phyloP scores from a whole-genome alignment of 1,284 basidiomycete genomes.

The Microbotryum silenes-acaulis region DNA sequence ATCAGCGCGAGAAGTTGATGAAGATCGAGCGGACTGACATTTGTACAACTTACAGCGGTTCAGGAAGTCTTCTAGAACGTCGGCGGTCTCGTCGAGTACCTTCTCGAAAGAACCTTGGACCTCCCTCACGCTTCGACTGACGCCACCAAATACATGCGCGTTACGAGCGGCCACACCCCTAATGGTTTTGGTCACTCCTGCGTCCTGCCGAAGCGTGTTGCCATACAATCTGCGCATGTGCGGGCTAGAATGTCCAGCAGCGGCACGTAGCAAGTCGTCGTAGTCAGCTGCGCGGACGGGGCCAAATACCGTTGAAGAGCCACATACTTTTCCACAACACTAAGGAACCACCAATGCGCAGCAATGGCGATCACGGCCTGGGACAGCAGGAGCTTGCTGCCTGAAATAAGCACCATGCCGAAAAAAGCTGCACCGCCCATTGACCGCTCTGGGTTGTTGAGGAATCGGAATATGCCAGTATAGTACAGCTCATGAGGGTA shows the following conservation, averaged over 20 bases:
- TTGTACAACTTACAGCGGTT: conserved; percentile 59
- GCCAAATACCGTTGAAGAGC: conserved; percentile 11
- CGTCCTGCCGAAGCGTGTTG: conserved; percentile 82
- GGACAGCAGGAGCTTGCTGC: conserved; percentile 72
- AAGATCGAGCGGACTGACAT: background rate
- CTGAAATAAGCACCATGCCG: conserved; percentile 81
- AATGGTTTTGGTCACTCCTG: conserved; percentile 92
- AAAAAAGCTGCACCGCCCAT: conserved; percentile 95
- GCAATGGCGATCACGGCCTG: conserved; percentile 79
- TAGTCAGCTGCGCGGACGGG: background rate
- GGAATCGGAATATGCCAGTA: conserved; percentile 74
- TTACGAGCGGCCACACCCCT: conserved; percentile 81
- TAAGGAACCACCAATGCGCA: conserved; percentile 43
- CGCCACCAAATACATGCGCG: conserved; percentile 55
- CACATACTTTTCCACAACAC: conserved; percentile 60
- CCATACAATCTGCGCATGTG: conserved; percentile 97
- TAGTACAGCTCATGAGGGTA: conserved; percentile 87
- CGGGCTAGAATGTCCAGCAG: conserved; percentile 53
- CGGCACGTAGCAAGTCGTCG: background rate
- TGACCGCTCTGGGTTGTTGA: conserved; percentile 87
- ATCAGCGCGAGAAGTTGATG: no score
- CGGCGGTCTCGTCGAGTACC: conserved; percentile 84
- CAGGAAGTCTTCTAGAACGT: conserved; percentile 84
- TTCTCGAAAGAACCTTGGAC: conserved; percentile 90
- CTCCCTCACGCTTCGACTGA: conserved; percentile 69